Conservation (phyloP, 768 basidiomycete species). For the Calvatia gigantea region DNA sequence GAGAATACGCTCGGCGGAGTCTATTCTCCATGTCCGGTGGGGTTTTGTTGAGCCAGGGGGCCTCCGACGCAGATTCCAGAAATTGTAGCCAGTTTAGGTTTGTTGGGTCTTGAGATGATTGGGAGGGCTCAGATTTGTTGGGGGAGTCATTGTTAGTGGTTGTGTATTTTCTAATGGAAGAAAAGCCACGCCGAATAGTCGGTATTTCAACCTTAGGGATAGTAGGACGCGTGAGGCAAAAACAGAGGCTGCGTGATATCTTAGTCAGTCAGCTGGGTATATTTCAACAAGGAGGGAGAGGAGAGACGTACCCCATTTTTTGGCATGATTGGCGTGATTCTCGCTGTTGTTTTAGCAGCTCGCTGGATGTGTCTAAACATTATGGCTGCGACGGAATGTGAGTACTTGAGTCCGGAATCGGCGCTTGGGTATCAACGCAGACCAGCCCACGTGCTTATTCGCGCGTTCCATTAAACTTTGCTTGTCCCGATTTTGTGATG, state of each 20-base stretch:
- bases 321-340: neutral
- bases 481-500: no score
- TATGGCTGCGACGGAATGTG: neutral
- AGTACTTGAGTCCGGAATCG: no score
- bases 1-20: constrained; percentile 5
- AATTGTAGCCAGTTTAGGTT: constrained; percentile 6
- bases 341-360: neutral
- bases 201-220: neutral
- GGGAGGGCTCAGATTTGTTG: neutral
- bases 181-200: neutral
- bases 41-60: constrained; percentile 6
- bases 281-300: neutral
- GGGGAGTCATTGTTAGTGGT: neutral
- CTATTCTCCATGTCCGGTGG: constrained; percentile 4
- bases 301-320: neutral
- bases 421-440: no score
- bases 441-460: no score
- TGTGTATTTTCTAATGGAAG: neutral
- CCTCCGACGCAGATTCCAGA: constrained; percentile 7
- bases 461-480: no score
- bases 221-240: neutral
- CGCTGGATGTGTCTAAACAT: constrained; percentile 3
- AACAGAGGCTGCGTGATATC: neutral
- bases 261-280: neutral
- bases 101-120: neutral